These are phyloP conservation scores for Colletotrichum eleusines DNA, from an alignment of 2,329 filamentous ascomycete genomes.

Conservation along the genomic window DNA sequence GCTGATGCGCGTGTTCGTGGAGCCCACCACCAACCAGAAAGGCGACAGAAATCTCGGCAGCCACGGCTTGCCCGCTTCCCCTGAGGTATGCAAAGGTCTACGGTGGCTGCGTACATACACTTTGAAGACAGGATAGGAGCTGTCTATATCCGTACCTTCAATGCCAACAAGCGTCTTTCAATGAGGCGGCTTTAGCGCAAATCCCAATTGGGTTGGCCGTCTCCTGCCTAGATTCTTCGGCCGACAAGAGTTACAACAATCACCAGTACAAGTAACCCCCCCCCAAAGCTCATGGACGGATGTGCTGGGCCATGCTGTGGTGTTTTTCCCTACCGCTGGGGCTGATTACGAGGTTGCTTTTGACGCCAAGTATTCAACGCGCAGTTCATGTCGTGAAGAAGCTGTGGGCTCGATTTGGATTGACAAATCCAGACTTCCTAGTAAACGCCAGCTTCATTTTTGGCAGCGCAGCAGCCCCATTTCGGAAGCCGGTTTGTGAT, in stretches of 20 bases:
- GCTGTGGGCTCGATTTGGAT: background rate
- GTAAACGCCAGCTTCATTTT: no score
- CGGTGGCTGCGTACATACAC: background rate
- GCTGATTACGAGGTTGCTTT: background rate
- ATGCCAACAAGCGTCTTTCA: background rate
- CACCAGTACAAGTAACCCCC: no score
- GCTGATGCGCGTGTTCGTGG: conserved; percentile 38
- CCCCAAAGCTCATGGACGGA: no score
- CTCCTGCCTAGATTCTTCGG: background rate
- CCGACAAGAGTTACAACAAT: background rate
- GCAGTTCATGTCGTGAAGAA: background rate
- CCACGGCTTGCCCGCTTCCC: conserved; percentile 4
- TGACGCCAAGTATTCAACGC: background rate
- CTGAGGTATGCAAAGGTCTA: background rate
- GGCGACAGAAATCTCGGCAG: conserved; percentile 35
- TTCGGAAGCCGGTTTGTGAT: background rate
- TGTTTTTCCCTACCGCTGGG: background rate
- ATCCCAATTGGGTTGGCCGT: background rate
- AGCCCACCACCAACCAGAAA: conserved; percentile 31
- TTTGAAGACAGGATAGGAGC: background rate
- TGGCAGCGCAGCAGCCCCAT: background rate
- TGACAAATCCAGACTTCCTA: background rate
- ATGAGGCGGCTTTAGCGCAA: background rate
- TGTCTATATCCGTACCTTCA: background rate
- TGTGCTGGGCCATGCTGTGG: conserved; percentile 1